Conservation (phyloP, 257 asterid species). For the Nicotiana tabacum region DNA sequence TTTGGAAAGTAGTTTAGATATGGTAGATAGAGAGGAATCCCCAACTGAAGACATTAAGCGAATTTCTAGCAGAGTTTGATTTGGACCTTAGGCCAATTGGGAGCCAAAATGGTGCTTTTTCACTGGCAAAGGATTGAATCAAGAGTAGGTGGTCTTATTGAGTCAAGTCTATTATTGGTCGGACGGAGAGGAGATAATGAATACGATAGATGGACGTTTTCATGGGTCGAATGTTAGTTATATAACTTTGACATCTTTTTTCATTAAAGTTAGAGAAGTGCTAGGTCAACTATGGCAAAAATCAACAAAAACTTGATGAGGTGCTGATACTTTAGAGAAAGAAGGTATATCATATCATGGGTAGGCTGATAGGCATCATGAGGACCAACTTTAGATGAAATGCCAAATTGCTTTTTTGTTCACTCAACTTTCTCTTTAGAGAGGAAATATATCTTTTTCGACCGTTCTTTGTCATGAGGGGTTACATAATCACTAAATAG, state of each 20-base stretch:
- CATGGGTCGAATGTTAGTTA: background rate
- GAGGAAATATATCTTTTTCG: background rate
- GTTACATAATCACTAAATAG: background rate
- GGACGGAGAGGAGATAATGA: slow-evolving; percentile 3
- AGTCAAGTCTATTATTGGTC: background rate
- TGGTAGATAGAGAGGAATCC: background rate
- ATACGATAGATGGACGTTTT: background rate
- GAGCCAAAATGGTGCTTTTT: slow-evolving; percentile 1
- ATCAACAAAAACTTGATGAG: slow-evolving; percentile 4
- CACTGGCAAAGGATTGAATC: slow-evolving; percentile 15
- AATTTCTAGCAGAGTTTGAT: background rate
- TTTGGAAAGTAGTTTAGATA: background rate
- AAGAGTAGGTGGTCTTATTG: background rate
- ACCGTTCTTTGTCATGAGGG: background rate
- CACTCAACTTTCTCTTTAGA: background rate
- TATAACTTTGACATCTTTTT: background rate
- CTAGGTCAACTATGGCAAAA: slow-evolving; percentile 4
- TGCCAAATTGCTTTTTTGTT: slow-evolving; percentile 4
- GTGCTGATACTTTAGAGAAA: slow-evolving; percentile 6
- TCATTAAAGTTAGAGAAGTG: background rate
- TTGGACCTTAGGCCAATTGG: background rate
- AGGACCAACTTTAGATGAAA: slow-evolving; percentile 3
- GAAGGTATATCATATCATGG: slow-evolving; percentile 7
- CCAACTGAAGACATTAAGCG: too few relatives aligned
- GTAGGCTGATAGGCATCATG: slow-evolving; percentile 2